Evolutionary conservation across 192 early-diverging fungal genomes (phyloP).

Genomic region (Coemansia sp.): DNA sequence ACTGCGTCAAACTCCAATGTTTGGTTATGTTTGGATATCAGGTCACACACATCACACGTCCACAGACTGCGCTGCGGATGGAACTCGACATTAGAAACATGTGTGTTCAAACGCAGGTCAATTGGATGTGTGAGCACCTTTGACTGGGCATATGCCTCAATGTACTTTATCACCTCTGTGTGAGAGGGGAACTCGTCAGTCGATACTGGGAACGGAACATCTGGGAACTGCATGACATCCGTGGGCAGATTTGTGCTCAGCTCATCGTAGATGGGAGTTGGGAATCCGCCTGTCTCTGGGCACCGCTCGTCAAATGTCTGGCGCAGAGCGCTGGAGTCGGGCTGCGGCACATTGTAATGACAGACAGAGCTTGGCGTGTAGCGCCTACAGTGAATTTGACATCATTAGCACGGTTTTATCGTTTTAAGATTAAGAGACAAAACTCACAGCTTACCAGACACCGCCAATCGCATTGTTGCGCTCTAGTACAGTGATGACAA

Average conservation of each 20-base stretch:
- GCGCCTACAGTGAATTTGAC: slow-evolving; percentile 27
- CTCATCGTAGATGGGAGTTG: slow-evolving; percentile 39
- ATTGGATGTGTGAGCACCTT: slow-evolving; percentile 13
- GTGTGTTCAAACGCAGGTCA: slow-evolving; percentile 37
- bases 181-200: slow-evolving; percentile 49
- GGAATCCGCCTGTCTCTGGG: slow-evolving; percentile 22
- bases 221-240: slow-evolving; percentile 54
- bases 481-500: slow-evolving; percentile 48
- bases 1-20: slow-evolving; percentile 49
- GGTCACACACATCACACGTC: slow-evolving; percentile 18
- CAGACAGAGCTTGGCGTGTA: slow-evolving; percentile 41
- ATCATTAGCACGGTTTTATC: too few species aligned
- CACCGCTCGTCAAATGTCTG: slow-evolving; percentile 15
- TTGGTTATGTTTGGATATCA: neutral
- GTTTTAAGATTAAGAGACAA: neutral
- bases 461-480: slow-evolving; percentile 52
- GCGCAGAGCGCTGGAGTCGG: neutral
- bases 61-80: slow-evolving; percentile 14
- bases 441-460: slow-evolving; percentile 45
- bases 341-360: slow-evolving; percentile 37
- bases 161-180: slow-evolving; percentile 39
- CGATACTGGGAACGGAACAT: slow-evolving; percentile 30
- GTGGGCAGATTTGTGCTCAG: slow-evolving; percentile 57
- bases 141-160: slow-evolving; percentile 23
- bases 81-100: slow-evolving; percentile 26